Evolutionary conservation across 108 stramenopile species (phyloP), one percentile per base, ranked within the genome.

Genomic region (Cyclotella cryptica): DNA sequence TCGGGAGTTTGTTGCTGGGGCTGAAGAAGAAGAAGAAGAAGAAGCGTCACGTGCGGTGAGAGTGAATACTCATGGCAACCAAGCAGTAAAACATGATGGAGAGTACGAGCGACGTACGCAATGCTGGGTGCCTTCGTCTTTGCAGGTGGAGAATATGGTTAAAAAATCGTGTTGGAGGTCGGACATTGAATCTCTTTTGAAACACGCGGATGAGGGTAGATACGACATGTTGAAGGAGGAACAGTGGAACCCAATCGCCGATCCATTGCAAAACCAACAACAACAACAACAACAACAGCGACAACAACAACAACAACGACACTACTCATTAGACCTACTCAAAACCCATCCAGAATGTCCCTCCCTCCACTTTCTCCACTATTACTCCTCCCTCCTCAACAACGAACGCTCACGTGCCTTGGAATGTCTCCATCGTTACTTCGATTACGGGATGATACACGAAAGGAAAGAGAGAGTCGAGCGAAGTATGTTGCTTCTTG

Each of bases 361-460:
- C 24, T 85, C 90, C 29, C 84, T 89, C 29, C 91, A 94, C 79
- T 97, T 96, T 70, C 75, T 95, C 45, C 67, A 89, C 19, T 96
- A 88, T 73, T 73, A 96, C 27, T 89, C 92, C 55, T 95, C 92
- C 71, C 67, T 97, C 19, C 79, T 84, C 29, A 75, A 90, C 59
- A 84, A 89, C 22, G 92, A 97, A 75, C 88, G 91, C 30, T 82
- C 81, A 12, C 88, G 84, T 10, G 93, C 97, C 51, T 69, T 98
- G 22, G 93, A 98, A 66, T 85, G 87, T 24, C 85, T 98, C 35
- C 97, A 98, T 77, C 87, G 92, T 30, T 98, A 95, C 86, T 96
- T 96, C 82, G 97, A 98, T 73, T 96, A 95, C 71, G 92, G 93
- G 43, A 88, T 90, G 83, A 87, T 95, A 28, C 78, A 87, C 44